These are phyloP conservation scores for Plasmodium coatneyi DNA, from an alignment of 169 alveolate genomes.

Conservation along the genomic window DNA sequence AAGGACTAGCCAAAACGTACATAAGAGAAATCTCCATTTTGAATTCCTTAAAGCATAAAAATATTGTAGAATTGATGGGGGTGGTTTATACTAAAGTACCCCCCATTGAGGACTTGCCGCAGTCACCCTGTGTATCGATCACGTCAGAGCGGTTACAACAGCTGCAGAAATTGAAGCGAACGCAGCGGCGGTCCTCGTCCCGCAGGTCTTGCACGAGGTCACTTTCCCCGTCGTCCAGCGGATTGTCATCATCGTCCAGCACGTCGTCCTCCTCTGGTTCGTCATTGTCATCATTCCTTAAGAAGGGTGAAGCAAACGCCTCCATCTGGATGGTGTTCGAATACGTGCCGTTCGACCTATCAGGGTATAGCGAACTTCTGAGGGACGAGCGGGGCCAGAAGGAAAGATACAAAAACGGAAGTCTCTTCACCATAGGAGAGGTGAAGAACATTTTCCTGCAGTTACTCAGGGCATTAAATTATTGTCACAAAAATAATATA, in stretches of 20 bases:
- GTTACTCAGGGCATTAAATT: constrained; percentile 88
- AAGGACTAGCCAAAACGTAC: constrained; percentile 91
- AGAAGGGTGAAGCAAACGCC: constrained; percentile 61
- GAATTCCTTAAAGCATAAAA: constrained; percentile 85
- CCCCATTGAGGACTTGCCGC: neutral
- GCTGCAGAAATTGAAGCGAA: neutral
- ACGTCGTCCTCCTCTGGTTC: neutral
- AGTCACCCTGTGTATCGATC: neutral
- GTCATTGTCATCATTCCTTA: neutral
- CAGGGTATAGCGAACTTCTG: constrained; percentile 88
- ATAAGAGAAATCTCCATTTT: constrained; percentile 89
- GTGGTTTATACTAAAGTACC: constrained; percentile 83
- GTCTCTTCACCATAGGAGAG: constrained; percentile 86
- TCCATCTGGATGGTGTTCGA: constrained; percentile 91
- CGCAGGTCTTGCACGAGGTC: neutral
- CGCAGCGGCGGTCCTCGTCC: neutral
- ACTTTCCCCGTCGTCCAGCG: neutral
- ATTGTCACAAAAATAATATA: constrained; percentile 90
- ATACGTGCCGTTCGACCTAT: constrained; percentile 88
- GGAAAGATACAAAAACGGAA: constrained; percentile 76
- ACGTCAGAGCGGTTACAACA: neutral
- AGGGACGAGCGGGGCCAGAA: constrained; percentile 74
- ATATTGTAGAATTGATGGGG: constrained; percentile 87
- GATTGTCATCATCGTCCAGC: neutral
- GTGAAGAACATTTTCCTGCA: constrained; percentile 87